These are phyloP conservation scores for Naganishia kalamii DNA, from an alignment of 768 basidiomycete species.

Conservation along the genomic window DNA sequence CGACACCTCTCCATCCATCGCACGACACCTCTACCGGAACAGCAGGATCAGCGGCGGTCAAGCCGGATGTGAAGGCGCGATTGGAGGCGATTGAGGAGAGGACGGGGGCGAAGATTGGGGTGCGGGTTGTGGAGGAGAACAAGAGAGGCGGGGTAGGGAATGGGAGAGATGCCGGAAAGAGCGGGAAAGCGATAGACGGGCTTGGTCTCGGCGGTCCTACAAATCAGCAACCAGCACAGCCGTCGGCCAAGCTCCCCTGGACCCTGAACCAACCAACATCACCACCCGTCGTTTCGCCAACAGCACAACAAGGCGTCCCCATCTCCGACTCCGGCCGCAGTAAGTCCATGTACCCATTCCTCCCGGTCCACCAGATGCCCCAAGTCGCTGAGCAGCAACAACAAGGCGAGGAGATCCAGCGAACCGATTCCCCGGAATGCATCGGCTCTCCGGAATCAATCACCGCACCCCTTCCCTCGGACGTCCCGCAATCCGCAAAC, in stretches of 20 bases:
- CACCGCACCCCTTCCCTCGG: background rate
- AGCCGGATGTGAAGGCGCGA: background rate
- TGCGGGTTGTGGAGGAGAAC: background rate
- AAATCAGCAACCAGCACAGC: too few relatives aligned
- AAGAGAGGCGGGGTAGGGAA: background rate
- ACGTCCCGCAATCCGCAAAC: background rate
- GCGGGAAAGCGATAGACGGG: too few relatives aligned
- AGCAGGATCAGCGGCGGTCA: conserved; percentile 62
- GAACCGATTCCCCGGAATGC: background rate
- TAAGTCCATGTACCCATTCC: background rate
- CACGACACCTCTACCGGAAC: conserved; percentile 79
- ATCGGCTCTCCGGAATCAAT: background rate
- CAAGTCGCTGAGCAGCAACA: background rate
- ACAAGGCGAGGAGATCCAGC: background rate
- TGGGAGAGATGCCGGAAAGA: background rate
- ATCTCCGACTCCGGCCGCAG: conserved; percentile 27
- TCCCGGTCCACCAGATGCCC: conserved; percentile 10
- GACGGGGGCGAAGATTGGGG: background rate
- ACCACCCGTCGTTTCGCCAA: conserved; percentile 66
- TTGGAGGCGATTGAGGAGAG: background rate
- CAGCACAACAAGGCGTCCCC: conserved; percentile 21
- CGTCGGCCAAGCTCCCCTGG: too few relatives aligned
- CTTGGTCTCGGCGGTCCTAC: too few relatives aligned
- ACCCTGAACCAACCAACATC: background rate
- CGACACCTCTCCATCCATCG: conserved; percentile 73